Percentiles rank a stretch among this genome's conserved stretches.
These are phyloP conservation scores for Citrullus colocynthis DNA, from an alignment of 306 rosid genomes.

Conservation along the genomic window DNA sequence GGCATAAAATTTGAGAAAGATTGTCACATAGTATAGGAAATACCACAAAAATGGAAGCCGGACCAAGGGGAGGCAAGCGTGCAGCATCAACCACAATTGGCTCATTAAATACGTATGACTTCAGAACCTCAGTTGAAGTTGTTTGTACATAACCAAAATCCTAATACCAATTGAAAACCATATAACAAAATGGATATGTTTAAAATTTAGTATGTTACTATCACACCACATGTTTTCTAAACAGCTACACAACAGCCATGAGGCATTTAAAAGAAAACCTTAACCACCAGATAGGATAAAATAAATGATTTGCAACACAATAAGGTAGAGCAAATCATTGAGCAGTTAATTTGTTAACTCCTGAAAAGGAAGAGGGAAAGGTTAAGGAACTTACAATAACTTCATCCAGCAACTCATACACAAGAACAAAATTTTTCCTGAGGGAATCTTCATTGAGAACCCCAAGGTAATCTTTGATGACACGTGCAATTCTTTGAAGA, in stretches of 20 bases:
- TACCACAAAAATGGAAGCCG: constrained; percentile 82
- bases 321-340: neutral
- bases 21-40: neutral
- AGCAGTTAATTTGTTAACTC: neutral
- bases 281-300: neutral
- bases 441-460: constrained; percentile 82
- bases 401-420: constrained; percentile 91
- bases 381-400: constrained; percentile 45
- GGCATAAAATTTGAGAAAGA: neutral
- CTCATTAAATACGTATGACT: constrained; percentile 79
- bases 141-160: constrained; percentile 91
- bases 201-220: neutral
- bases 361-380: neutral
- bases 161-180: constrained; percentile 25
- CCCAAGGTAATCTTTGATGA: constrained; percentile 84
- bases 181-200: constrained; percentile 5
- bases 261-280: neutral
- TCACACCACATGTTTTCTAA: neutral
- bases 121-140: constrained; percentile 88
- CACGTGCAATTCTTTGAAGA: constrained; percentile 75
- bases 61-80: constrained; percentile 58
- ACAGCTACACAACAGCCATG: neutral
- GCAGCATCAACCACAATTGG: constrained; percentile 60
- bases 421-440: constrained; percentile 86
- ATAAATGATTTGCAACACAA: neutral